phyloP scores from a whole-genome alignment of 495 filamentous ascomycete genomes.

The Neurospora sp. region DNA sequence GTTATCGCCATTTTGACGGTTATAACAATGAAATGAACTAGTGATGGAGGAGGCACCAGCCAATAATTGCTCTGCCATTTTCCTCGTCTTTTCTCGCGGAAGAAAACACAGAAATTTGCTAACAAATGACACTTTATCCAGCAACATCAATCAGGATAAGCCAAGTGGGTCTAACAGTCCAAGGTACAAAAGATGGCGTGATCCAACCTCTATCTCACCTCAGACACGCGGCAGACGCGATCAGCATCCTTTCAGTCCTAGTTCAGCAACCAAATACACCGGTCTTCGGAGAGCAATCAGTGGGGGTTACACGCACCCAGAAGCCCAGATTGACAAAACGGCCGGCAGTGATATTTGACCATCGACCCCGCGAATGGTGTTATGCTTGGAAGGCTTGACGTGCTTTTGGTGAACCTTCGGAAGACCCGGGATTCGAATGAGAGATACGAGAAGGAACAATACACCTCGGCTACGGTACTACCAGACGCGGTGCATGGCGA shows the following conservation, averaged over 20 bases:
- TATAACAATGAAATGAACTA: background rate
- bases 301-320: background rate
- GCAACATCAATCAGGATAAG: background rate
- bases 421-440: background rate
- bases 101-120: background rate
- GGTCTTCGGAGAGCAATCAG: background rate
- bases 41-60: accelerated
- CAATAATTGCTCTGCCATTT: background rate
- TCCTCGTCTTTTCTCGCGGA: background rate
- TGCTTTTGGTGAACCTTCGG: background rate
- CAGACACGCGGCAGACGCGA: background rate
- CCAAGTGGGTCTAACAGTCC: background rate
- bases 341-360: background rate
- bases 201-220: background rate
- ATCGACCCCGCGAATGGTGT: slow-evolving; percentile 6
- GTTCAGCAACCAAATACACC: background rate
- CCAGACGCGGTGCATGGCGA: background rate
- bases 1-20: background rate
- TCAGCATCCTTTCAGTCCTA: background rate
- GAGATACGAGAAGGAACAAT: background rate
- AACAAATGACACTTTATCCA: background rate
- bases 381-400: background rate
- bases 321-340: background rate
- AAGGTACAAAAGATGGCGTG: background rate
- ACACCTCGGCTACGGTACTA: background rate